Evolutionary conservation across 2,329 filamentous ascomycete species (phyloP).

Genomic region (Colletotrichum echinochloae): DNA sequence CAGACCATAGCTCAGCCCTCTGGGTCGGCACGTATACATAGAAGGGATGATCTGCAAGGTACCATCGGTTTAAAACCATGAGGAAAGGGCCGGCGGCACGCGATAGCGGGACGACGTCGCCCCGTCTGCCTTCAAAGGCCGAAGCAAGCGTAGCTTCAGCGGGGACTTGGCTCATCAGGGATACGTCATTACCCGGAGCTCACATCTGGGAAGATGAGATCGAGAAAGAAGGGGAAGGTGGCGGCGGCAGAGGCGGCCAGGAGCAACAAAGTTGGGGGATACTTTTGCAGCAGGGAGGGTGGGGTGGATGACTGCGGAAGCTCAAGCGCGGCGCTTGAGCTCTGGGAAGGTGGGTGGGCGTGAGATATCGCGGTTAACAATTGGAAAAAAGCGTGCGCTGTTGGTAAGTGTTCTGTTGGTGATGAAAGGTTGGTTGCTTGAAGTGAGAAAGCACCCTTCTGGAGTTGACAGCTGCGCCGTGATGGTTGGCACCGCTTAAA

Average conservation of each 20-base stretch:
- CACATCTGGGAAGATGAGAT: slow-evolving; percentile 27
- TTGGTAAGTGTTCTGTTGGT: slow-evolving; percentile 19
- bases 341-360: slow-evolving; percentile 18
- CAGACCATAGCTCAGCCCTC: slow-evolving; percentile 26
- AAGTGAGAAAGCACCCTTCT: slow-evolving; percentile 12
- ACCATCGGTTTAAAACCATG: slow-evolving; percentile 23
- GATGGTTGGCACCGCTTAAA: slow-evolving; percentile 30
- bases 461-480: slow-evolving; percentile 12
- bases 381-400: slow-evolving; percentile 4
- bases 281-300: slow-evolving; percentile 27
- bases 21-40: slow-evolving; percentile 22
- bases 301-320: slow-evolving; percentile 17
- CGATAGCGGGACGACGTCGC: slow-evolving; percentile 12
- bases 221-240: slow-evolving; percentile 1
- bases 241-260: slow-evolving; percentile 1
- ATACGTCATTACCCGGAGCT: slow-evolving; percentile 1
- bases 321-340: slow-evolving; percentile 7
- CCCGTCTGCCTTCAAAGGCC: slow-evolving; percentile 3
- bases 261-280: slow-evolving; percentile 27
- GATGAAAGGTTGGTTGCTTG: slow-evolving; percentile 27
- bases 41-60: slow-evolving; percentile 36
- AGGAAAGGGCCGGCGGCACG: slow-evolving; percentile 31
- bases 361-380: slow-evolving; percentile 22
- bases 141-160: slow-evolving; percentile 5
- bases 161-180: slow-evolving; percentile 9